Percentiles rank a stretch among this genome's conserved stretches.
Evolutionary conservation across 202 grass and related monocot genomes (phyloP).

Genomic region (Carex sylvatica): DNA sequence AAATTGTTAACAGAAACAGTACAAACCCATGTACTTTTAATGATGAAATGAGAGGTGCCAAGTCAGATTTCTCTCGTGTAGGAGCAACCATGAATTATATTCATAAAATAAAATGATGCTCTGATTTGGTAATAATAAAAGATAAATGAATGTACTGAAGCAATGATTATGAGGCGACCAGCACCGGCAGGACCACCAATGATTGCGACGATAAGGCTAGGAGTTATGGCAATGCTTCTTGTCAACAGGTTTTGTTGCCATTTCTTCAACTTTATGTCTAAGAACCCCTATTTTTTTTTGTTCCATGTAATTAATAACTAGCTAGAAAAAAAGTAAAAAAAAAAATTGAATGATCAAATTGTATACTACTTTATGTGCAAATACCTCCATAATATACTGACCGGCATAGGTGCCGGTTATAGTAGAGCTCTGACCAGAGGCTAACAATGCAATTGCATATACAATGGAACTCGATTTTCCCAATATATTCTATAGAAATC

Average conservation of each 20-base stretch:
- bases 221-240: conserved; percentile 55
- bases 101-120: neutral
- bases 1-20: too few relatives aligned
- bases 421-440: conserved; percentile 78
- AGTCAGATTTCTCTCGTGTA: neutral
- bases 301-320: neutral
- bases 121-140: neutral
- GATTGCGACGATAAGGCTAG: conserved; percentile 54
- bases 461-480: conserved; percentile 74
- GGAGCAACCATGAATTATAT: neutral
- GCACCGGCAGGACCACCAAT: conserved; percentile 62
- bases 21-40: neutral
- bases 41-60: neutral
- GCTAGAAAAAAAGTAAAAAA: neutral
- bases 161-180: conserved; percentile 63
- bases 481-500: conserved; percentile 60
- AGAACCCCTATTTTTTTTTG: conserved; percentile 48
- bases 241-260: conserved; percentile 78
- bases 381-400: conserved; percentile 88
- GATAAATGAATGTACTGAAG: conserved; percentile 42
- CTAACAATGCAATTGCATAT: conserved; percentile 70
- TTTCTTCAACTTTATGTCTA: conserved; percentile 86
- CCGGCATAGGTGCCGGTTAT: conserved; percentile 79
- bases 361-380: neutral
- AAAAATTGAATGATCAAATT: neutral